Evolutionary conservation across 202 grass and related monocot species (phyloP).

Genomic region (Schoenoplectus tabernaemontani): DNA sequence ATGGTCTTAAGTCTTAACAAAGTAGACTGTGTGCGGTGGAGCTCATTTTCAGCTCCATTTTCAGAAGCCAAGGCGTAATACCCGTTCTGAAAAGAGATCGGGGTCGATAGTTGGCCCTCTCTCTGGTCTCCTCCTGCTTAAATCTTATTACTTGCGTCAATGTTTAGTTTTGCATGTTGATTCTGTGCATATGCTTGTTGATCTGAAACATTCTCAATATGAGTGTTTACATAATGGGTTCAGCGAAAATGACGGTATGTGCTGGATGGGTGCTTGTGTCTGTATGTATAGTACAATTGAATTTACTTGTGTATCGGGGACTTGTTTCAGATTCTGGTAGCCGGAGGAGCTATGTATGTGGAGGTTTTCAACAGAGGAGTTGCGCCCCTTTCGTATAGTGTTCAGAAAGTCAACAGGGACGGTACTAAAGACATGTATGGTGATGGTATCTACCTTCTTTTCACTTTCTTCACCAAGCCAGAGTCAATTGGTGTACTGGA

Average conservation of each 20-base stretch:
- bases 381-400: slow-evolving; percentile 72
- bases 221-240: too few relatives aligned
- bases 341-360: slow-evolving; percentile 92
- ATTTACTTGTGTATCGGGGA: not conserved
- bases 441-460: slow-evolving; percentile 83
- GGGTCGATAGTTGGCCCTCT: too few relatives aligned
- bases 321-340: slow-evolving; percentile 54
- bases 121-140: not conserved
- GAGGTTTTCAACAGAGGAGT: slow-evolving; percentile 78
- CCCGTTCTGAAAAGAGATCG: not conserved
- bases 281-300: not conserved
- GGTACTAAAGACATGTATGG: slow-evolving; percentile 65
- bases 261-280: not conserved
- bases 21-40: too few relatives aligned
- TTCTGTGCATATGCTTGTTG: not conserved
- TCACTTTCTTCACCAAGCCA: slow-evolving; percentile 89
- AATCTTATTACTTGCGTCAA: not conserved
- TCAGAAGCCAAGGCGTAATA: too few relatives aligned
- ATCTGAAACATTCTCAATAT: not conserved
- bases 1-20: too few relatives aligned
- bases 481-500: slow-evolving; percentile 57
- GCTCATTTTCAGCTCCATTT: too few relatives aligned
- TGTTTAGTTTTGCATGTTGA: not conserved
- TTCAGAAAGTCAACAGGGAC: slow-evolving; percentile 72
- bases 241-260: too few relatives aligned